These are phyloP conservation scores for Hanseniaspora occidentalis DNA, from an alignment of 805 yeast species.

Conservation along the genomic window DNA sequence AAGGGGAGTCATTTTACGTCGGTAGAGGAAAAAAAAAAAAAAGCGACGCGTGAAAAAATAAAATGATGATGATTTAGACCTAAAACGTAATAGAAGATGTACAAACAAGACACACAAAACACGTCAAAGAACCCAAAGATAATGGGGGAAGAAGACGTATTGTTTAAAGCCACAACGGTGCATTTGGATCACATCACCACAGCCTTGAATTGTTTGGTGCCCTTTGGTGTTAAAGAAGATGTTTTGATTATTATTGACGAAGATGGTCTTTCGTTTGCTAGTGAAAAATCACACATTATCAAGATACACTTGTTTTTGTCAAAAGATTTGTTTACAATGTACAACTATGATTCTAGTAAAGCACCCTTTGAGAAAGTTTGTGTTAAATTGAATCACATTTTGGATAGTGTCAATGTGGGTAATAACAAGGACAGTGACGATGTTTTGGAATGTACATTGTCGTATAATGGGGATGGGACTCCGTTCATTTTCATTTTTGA, in stretches of 20 bases:
- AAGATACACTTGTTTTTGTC: conserved; percentile 24
- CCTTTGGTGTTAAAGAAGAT: conserved; percentile 28
- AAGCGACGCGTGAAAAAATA: too few species aligned
- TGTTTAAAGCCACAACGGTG: conserved; percentile 35
- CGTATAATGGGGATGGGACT: conserved; percentile 35
- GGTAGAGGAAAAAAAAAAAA: too few species aligned
- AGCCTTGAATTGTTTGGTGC: conserved; percentile 31
- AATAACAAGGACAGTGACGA: conserved; percentile 18
- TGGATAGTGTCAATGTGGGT: conserved; percentile 38
- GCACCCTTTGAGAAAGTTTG: conserved; percentile 24
- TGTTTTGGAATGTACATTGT: conserved; percentile 35
- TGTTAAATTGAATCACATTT: conserved; percentile 33
- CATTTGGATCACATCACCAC: conserved; percentile 34
- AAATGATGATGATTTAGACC: too few species aligned
- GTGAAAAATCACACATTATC: conserved; percentile 33
- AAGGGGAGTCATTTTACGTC: too few species aligned
- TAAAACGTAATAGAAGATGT: not conserved
- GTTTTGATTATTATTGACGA: conserved; percentile 31
- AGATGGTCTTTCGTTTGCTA: conserved; percentile 40
- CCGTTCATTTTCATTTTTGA: conserved; percentile 48
- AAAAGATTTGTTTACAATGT: conserved; percentile 20
- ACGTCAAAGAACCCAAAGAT: not conserved
- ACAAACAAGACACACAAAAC: conserved; percentile 2
- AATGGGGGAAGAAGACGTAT: conserved; percentile 3
- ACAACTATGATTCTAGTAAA: conserved; percentile 12